Base-by-base conservation (phyloP, 2,329 filamentous ascomycete species). In the Pseudocercospora vitis region DNA sequence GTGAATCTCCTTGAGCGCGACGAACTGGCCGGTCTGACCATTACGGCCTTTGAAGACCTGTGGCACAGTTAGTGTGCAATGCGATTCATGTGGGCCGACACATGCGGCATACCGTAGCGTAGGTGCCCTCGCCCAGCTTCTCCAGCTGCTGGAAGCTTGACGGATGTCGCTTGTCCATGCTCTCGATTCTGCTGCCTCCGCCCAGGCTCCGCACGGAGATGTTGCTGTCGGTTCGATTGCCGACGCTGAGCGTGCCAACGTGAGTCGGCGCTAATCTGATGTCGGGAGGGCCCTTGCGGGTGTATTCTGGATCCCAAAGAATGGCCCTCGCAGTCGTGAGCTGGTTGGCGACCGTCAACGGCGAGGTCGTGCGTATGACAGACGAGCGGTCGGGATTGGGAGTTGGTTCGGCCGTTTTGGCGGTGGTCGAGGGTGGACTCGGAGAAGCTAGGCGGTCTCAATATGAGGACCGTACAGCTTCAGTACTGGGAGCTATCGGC, bases 111-210 rank as follows among this genome's bases (percentile, higher is more conserved):
- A 96, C 94, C 28, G 94, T 99, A 28, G 94, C 94, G 83, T 99
- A 99, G 26, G 94, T 99, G 57, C 94, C 94, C 78, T 99, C 94
- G 68, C 94, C 94, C 63, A 99, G 82, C 87, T 83, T 99, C 76
- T 99, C 94, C 72, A 97, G 83, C 84, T 97, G 94, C 81, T 97
- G 92, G 80, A 99, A 99, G 58, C 92, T 97, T 77, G 88, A 95
- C 52, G 92, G 91, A 68, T 96, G 90, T 73, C 95, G 89, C 69
- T 89, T 88, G 75, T 96, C 92, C 92, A 97, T 97, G 57, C 63
- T 61, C 40, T 67, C 65, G 50, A 72, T 65, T 49, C 66, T 69
- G 55, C 71, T 66, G 58, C 73, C 73, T 55, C 71, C 76, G 57
- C 74, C 75, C 49, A 79, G 68, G 56, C 71, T 76, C 52, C 73